Evolutionary conservation across 352 stramenopile species (phyloP).

Genomic region (Phytophthora pseudosyringae): DNA sequence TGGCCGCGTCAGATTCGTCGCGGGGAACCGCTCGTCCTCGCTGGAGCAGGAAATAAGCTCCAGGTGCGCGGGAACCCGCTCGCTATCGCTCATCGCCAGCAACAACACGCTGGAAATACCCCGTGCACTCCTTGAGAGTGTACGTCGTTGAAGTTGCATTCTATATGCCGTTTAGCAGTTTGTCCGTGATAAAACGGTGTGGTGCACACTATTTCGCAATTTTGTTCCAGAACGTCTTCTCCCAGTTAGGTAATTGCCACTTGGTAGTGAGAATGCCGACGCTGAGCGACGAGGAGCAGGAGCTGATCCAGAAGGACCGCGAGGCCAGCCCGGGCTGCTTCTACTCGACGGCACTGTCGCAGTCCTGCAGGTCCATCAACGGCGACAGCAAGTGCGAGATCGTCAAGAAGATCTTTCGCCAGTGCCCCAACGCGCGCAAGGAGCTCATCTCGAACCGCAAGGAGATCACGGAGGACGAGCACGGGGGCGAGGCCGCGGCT

Average conservation of each 20-base stretch:
- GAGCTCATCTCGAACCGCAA: conserved; percentile 83
- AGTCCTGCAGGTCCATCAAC: conserved; percentile 81
- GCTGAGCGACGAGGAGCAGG: conserved; percentile 73
- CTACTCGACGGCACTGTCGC: conserved; percentile 81
- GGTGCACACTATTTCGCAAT: conserved; percentile 15
- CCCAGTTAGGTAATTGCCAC: conserved; percentile 4
- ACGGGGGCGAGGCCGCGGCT: conserved; percentile 48
- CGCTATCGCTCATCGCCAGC: conserved; percentile 3
- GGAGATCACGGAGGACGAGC: conserved; percentile 79
- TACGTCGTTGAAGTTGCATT: conserved; percentile 19
- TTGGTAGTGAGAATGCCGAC: conserved; percentile 48
- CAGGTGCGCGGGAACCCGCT: conserved; percentile 18
- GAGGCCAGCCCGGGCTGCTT: conserved; percentile 79
- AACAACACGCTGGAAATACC: conserved; percentile 4
- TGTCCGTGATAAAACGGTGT: conserved; percentile 21
- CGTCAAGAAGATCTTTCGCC: conserved; percentile 87
- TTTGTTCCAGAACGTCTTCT: conserved; percentile 26
- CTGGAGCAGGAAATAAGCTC: conserved; percentile 49
- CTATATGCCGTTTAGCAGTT: conserved; percentile 13
- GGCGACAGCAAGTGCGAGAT: conserved; percentile 88
- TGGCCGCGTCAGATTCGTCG: conserved; percentile 19
- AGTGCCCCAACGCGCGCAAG: conserved; percentile 74
- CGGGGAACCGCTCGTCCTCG: conserved; percentile 35
- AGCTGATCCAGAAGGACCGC: conserved; percentile 77
- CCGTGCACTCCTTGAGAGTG: conserved; percentile 13